phyloP scores from a whole-genome alignment of 2,329 filamentous ascomycete species.

The Aspergillus proliferans region DNA sequence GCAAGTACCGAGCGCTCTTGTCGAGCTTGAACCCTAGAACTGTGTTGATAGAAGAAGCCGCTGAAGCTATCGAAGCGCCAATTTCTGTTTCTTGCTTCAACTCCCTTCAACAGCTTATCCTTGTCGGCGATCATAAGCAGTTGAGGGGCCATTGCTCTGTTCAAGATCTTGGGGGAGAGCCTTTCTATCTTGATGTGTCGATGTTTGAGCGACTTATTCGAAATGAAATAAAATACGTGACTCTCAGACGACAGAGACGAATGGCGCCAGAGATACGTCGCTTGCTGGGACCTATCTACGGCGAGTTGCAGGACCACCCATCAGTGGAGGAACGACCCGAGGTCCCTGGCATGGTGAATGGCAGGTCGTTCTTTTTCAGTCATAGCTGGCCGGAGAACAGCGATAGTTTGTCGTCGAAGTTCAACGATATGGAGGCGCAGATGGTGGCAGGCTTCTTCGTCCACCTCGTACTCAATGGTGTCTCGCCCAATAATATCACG shows the following conservation, averaged over 20 bases:
- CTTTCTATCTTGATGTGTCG: conserved; percentile 65
- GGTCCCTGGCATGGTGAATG: conserved; percentile 58
- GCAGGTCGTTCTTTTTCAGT: conserved; percentile 56
- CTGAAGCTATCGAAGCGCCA: conserved; percentile 60
- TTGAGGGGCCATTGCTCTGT: conserved; percentile 63
- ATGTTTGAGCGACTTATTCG: conserved; percentile 74
- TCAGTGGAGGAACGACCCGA: conserved; percentile 49
- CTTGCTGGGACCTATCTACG: conserved; percentile 58
- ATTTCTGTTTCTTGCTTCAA: conserved; percentile 56
- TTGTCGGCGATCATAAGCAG: conserved; percentile 77
- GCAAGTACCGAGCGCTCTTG: conserved; percentile 70
- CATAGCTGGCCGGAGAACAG: conserved; percentile 61
- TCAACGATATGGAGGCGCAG: conserved; percentile 64
- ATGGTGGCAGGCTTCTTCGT: conserved; percentile 69
- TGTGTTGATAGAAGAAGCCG: conserved; percentile 73
- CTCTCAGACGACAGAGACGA: conserved; percentile 62
- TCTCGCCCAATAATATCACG: conserved; percentile 59
- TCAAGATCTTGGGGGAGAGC: conserved; percentile 51
- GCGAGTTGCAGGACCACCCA: conserved; percentile 51
- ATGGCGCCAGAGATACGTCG: conserved; percentile 65
- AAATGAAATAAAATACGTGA: conserved; percentile 57
- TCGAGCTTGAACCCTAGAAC: conserved; percentile 59
- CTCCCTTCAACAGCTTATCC: conserved; percentile 57
- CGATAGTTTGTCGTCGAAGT: conserved; percentile 59
- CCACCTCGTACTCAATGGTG: conserved; percentile 65